Conservation (phyloP, 176 grass and related monocot genomes). For the Olyra latifolia region DNA sequence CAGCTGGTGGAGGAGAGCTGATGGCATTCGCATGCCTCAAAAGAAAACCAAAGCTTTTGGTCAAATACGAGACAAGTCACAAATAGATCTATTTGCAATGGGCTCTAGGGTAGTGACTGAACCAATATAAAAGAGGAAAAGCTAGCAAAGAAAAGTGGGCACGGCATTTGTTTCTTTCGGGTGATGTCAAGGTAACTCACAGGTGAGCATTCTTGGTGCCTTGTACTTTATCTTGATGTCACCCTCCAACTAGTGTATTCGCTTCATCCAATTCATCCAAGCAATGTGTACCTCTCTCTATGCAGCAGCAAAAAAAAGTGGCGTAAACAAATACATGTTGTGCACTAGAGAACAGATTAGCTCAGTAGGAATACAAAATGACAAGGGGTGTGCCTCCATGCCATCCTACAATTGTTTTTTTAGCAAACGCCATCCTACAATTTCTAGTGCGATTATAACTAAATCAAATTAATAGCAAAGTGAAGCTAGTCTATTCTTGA, state of each 20-base stretch:
- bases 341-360: conserved; percentile 12
- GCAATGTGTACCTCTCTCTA: conserved; percentile 19
- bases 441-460: background rate
- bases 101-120: conserved; percentile 51
- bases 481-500: background rate
- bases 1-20: conserved; percentile 42
- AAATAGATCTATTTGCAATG: conserved; percentile 34
- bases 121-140: conserved; percentile 41
- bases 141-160: conserved; percentile 22
- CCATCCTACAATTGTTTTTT: background rate
- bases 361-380: conserved; percentile 3
- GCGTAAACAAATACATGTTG: conserved; percentile 22
- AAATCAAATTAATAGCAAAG: background rate
- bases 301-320: background rate
- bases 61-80: conserved; percentile 44
- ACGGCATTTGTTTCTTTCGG: conserved; percentile 25
- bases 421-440: background rate
- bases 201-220: conserved; percentile 35
- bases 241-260: conserved; percentile 38
- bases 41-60: conserved; percentile 36
- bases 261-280: conserved; percentile 27
- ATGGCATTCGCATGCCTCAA: conserved; percentile 52
- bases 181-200: conserved; percentile 44
- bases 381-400: background rate
- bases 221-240: conserved; percentile 40